phyloP scores from a whole-genome alignment of 371 early-diverging fungal genomes.

The Apophysomyces ossiformis region DNA sequence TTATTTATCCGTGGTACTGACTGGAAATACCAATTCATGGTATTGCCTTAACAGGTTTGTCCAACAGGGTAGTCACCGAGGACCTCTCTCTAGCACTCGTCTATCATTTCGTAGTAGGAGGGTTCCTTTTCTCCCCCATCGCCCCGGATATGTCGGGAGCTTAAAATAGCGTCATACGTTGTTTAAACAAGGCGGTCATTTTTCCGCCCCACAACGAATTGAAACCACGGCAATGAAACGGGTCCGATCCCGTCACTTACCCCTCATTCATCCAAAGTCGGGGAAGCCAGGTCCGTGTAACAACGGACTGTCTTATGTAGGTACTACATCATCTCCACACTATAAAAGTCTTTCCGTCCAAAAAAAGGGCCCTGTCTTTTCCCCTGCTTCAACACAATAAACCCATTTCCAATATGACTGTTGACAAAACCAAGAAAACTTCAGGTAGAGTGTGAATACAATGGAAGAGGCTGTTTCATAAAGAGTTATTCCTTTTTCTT shows the following conservation, averaged over 20 bases:
- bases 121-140: neutral
- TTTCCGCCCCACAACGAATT: neutral
- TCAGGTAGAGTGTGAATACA: neutral
- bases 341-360: neutral
- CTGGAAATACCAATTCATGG: too few relatives aligned
- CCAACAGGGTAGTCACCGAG: neutral
- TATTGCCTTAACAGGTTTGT: neutral
- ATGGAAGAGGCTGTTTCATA: too few relatives aligned
- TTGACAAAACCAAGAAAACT: neutral
- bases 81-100: neutral
- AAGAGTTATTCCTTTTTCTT: too few relatives aligned
- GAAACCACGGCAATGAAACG: neutral
- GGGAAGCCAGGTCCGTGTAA: neutral
- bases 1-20: too few relatives aligned
- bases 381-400: neutral
- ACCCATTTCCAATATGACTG: neutral
- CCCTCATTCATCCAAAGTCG: slow-evolving; percentile 11
- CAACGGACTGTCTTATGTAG: slow-evolving; percentile 7
- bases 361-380: neutral
- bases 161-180: slow-evolving; percentile 2
- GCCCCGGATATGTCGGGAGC: neutral
- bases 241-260: slow-evolving; percentile 6
- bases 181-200: neutral
- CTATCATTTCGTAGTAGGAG: neutral
- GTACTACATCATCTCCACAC: slow-evolving; percentile 1